phyloP scores from a whole-genome alignment of 2,329 filamentous ascomycete species.

The Hortaea werneckii region DNA sequence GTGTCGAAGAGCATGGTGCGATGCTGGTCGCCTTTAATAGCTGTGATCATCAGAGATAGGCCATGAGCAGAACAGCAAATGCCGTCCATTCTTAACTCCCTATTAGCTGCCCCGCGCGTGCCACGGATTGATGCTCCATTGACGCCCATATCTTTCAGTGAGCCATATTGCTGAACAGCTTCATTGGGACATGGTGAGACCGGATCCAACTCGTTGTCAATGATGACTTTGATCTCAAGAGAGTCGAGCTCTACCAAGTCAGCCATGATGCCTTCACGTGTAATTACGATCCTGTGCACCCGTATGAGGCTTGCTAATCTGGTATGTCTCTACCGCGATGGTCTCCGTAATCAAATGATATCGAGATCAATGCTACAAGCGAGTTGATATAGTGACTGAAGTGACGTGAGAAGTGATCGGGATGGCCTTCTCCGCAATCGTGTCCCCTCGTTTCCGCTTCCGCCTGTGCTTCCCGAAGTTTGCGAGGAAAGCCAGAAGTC shows the following conservation, averaged over 20 bases:
- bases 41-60: slow-evolving; percentile 20
- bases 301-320: not conserved
- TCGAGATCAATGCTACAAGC: no score
- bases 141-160: slow-evolving; percentile 14
- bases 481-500: no score
- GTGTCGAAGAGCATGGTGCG: slow-evolving; percentile 20
- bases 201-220: slow-evolving; percentile 22
- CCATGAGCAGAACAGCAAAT: slow-evolving; percentile 21
- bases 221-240: slow-evolving; percentile 15
- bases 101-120: slow-evolving; percentile 7
- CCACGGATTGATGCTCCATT: slow-evolving; percentile 4
- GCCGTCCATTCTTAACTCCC: slow-evolving; percentile 17
- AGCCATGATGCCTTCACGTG: slow-evolving; percentile 1
- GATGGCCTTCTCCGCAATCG: no score
- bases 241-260: slow-evolving; percentile 17
- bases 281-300: not conserved
- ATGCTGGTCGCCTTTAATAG: slow-evolving; percentile 7
- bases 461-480: no score
- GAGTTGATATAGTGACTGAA: no score
- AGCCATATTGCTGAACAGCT: slow-evolving; percentile 12
- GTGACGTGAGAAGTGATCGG: no score
- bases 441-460: no score
- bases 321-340: not conserved
- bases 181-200: slow-evolving; percentile 15
- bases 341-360: no score